A percentile compares a stretch with the other conserved stretches of the same genome.
Evolutionary conservation across 148 eudicot genomes (phyloP).

Genomic region (Chenopodium formosanum): DNA sequence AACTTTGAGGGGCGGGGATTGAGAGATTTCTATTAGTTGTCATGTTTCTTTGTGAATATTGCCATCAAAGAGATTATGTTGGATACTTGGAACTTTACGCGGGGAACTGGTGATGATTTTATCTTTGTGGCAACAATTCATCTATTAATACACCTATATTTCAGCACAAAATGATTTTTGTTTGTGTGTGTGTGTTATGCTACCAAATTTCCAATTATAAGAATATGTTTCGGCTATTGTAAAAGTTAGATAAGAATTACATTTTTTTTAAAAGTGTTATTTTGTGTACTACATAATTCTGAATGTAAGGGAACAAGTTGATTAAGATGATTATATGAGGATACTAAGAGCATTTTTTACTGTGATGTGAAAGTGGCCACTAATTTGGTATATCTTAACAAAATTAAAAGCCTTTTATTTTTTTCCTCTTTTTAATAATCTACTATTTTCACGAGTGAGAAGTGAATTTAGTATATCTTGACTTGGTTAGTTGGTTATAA

Average conservation of each 20-base stretch:
- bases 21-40: too few species aligned
- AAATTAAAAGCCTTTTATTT: neutral
- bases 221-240: neutral
- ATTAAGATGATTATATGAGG: neutral
- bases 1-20: neutral
- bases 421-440: neutral
- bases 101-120: neutral
- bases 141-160: neutral
- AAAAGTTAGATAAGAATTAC: neutral
- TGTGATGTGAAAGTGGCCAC: neutral
- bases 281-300: neutral
- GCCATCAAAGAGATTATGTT: neutral
- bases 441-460: neutral
- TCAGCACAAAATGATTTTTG: neutral
- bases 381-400: neutral
- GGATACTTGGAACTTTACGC: neutral
- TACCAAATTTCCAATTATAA: too few species aligned
- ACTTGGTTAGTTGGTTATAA: neutral
- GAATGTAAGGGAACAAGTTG: neutral
- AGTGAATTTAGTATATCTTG: neutral
- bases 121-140: neutral
- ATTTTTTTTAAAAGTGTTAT: neutral
- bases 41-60: too few species aligned
- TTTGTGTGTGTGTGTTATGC: too few species aligned
- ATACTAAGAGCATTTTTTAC: neutral